Evolutionary conservation across 1,284 basidiomycete species (phyloP).

Genomic region (Apiotrichum siamense): DNA sequence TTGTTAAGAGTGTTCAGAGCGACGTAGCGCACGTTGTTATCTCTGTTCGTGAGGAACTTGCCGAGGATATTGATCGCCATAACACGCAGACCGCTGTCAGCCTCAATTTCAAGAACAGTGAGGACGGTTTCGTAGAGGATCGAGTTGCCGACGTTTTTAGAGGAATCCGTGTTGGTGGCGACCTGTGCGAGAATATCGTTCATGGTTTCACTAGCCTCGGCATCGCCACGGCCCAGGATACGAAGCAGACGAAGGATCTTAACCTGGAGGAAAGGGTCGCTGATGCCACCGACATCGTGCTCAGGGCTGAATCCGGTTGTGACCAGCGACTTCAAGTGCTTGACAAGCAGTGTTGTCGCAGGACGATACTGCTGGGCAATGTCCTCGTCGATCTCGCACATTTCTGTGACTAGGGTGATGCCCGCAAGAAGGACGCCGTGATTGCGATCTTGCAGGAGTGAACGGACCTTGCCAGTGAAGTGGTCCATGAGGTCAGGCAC

Average conservation of each 20-base stretch:
- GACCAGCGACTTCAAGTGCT: conserved; percentile 89
- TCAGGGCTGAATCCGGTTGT: conserved; percentile 98
- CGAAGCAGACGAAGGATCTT: conserved; percentile 93
- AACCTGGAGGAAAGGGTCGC: conserved; percentile 96
- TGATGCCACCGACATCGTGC: conserved; percentile 98
- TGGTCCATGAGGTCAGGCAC: conserved; percentile 95
- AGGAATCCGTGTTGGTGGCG: conserved; percentile 95
- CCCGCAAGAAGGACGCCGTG: conserved; percentile 92
- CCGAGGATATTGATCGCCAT: conserved; percentile 99
- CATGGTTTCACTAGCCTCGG: conserved; percentile 88
- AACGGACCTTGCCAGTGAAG: conserved; percentile 81
- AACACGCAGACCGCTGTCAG: conserved; percentile 88
- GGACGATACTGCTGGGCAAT: conserved; percentile 82
- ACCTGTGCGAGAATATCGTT: conserved; percentile 97
- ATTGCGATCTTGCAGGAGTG: conserved; percentile 89
- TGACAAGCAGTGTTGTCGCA: conserved; percentile 89
- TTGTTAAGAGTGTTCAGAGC: conserved; percentile 98
- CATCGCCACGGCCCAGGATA: conserved; percentile 77
- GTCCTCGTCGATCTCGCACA: conserved; percentile 72
- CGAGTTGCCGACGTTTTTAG: conserved; percentile 97
- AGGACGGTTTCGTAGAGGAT: conserved; percentile 98
- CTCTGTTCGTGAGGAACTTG: conserved; percentile 94
- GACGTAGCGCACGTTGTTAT: conserved; percentile 99
- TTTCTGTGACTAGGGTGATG: conserved; percentile 90
- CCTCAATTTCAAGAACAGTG: conserved; percentile 96